phyloP scores from a whole-genome alignment of 1,284 basidiomycete species.

The Sutorius eximius region DNA sequence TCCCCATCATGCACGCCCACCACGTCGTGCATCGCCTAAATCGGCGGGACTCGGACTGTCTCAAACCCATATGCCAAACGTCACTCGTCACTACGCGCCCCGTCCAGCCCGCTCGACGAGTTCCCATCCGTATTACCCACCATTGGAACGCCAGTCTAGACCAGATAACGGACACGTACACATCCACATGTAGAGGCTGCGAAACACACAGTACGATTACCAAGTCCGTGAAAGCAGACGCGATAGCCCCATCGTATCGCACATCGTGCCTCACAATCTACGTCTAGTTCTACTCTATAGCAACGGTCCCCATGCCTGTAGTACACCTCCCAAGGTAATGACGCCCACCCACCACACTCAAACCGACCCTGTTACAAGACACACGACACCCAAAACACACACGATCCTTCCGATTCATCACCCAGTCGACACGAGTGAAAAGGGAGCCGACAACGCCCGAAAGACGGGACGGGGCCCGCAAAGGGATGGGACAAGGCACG shows the following conservation, averaged over 20 bases:
- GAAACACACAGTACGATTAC: not conserved
- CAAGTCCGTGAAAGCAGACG: not conserved
- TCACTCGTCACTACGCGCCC: not conserved
- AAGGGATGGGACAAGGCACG: constrained; percentile 1
- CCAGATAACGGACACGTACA: not conserved
- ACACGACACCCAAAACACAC: constrained; percentile 4
- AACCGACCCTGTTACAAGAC: not conserved
- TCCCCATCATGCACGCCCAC: not conserved
- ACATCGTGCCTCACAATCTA: not conserved
- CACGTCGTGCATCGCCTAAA: not conserved
- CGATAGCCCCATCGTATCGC: not conserved
- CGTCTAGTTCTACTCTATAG: constrained; percentile 7
- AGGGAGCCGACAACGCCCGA: not conserved
- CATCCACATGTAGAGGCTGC: not conserved
- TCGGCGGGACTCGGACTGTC: not conserved
- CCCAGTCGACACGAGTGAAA: constrained; percentile 1
- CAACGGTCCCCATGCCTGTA: not conserved
- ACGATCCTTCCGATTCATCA: constrained; percentile 6
- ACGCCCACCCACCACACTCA: not conserved
- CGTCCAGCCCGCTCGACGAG: not conserved
- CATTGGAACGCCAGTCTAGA: not conserved
- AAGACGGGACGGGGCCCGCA: not conserved
- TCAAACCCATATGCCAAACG: not conserved
- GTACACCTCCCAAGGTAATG: not conserved
- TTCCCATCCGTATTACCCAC: not conserved